Conservation (phyloP, 352 stramenopile species). For the Pythium insidiosum region DNA sequence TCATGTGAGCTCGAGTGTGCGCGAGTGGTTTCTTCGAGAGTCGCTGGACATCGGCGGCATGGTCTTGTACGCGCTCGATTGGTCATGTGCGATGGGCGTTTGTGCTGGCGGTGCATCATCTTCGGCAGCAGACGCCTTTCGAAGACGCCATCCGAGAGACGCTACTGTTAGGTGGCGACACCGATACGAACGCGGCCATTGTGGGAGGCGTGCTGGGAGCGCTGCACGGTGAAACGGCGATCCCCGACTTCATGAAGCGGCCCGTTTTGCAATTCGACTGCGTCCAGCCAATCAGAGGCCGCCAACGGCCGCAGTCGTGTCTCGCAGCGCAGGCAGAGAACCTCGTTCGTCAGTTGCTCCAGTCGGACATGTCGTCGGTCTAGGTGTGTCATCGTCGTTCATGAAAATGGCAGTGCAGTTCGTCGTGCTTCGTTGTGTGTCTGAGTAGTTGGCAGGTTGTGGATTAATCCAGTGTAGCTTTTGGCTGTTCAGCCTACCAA, state of each 20-base stretch:
- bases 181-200: slow-evolving; percentile 55
- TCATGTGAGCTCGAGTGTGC: slow-evolving; percentile 18
- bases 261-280: slow-evolving; percentile 37
- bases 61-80: slow-evolving; percentile 20
- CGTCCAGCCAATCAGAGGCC: no score
- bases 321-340: no score
- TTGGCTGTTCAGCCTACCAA: no score
- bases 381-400: no score
- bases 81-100: slow-evolving; percentile 49
- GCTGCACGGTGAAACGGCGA: slow-evolving; percentile 30
- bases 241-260: slow-evolving; percentile 30
- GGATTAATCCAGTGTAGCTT: no score
- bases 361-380: no score
- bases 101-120: slow-evolving; percentile 34
- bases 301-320: no score
- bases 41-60: slow-evolving; percentile 26
- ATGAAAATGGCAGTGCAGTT: no score
- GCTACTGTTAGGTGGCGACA: slow-evolving; percentile 44
- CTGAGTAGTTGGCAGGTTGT: no score
- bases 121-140: slow-evolving; percentile 28
- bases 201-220: slow-evolving; percentile 40
- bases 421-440: no score
- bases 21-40: slow-evolving; percentile 36
- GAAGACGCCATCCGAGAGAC: slow-evolving; percentile 36
- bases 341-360: no score